Conservation (phyloP, 2,329 filamentous ascomycete species). For the Metarhizium album region DNA sequence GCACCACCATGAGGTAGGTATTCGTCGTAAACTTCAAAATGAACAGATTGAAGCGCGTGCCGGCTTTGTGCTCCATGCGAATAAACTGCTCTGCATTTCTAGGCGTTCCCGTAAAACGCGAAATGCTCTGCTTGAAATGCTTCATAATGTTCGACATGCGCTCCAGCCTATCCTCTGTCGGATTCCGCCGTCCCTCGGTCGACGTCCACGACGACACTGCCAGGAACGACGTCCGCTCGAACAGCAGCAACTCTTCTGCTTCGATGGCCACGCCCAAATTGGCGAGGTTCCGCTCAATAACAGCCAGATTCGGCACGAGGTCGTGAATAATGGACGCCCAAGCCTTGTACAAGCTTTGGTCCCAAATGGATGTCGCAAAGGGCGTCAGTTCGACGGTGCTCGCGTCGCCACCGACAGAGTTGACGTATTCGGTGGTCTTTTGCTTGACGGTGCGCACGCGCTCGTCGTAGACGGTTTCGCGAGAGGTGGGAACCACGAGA, state of each 20-base stretch:
- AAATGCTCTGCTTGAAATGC: conserved; percentile 83
- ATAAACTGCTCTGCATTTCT: conserved; percentile 73
- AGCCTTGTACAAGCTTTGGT: conserved; percentile 94
- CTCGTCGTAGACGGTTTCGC: conserved; percentile 75
- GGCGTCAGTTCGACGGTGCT: conserved; percentile 54
- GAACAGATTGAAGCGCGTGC: conserved; percentile 77
- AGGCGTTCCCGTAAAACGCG: conserved; percentile 68
- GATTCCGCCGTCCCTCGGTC: conserved; percentile 64
- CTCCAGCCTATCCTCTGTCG: conserved; percentile 87
- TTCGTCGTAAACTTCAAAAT: conserved; percentile 95
- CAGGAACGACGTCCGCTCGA: conserved; percentile 91
- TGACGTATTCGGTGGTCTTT: conserved; percentile 51
- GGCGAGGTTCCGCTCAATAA: conserved; percentile 78
- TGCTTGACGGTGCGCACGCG: conserved; percentile 66
- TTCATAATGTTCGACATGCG: conserved; percentile 95
- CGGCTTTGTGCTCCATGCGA: conserved; percentile 70
- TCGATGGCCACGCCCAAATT: conserved; percentile 77
- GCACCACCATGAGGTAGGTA: conserved; percentile 86
- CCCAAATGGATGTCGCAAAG: conserved; percentile 96
- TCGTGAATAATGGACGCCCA: conserved; percentile 98
- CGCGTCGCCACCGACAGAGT: conserved; percentile 22
- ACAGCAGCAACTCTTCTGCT: conserved; percentile 87
- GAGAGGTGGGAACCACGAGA: conserved; percentile 69
- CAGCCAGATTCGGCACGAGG: conserved; percentile 82
- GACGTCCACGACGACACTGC: conserved; percentile 90